Percentiles rank a stretch among this genome's conserved stretches.
Conservation (phyloP, 2,329 filamentous ascomycete genomes). For the Apiospora phragmitis region DNA sequence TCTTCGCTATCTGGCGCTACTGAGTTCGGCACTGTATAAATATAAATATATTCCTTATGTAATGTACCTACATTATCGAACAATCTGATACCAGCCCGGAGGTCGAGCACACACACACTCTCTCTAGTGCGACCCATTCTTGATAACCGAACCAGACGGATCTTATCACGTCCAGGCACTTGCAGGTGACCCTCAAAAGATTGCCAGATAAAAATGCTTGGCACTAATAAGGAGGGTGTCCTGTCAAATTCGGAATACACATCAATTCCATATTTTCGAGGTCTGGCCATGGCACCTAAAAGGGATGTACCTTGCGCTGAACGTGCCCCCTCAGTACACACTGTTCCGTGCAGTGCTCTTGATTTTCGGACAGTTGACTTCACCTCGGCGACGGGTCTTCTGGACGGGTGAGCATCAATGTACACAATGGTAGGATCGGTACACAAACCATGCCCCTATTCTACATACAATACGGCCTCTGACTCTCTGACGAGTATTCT, state of each 20-base stretch:
- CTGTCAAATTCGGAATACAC: background rate
- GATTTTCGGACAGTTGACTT: no score
- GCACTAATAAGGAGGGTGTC: background rate
- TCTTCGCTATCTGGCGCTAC: background rate
- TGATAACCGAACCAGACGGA: slow-evolving; percentile 2
- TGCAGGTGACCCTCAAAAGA: background rate
- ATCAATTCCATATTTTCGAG: background rate
- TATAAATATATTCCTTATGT: background rate
- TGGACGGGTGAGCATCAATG: no score
- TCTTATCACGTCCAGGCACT: background rate
- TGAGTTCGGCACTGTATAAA: background rate
- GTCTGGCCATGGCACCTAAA: background rate
- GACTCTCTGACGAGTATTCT: no score
- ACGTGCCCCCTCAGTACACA: no score
- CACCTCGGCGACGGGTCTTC: background rate
- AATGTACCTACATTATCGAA: background rate
- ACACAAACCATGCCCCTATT: background rate
- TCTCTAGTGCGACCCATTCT: background rate
- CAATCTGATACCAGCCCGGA: background rate
- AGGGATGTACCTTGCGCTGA: background rate
- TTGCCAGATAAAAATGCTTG: slow-evolving; percentile 6
- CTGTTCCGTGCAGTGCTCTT: background rate
- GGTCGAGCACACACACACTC: background rate
- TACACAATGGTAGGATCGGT: background rate
- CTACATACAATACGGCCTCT: background rate